Evolutionary conservation across 1,284 basidiomycete genomes (phyloP), one percentile per base, ranked within the genome.

Genomic region (Austroboletus niveus): DNA sequence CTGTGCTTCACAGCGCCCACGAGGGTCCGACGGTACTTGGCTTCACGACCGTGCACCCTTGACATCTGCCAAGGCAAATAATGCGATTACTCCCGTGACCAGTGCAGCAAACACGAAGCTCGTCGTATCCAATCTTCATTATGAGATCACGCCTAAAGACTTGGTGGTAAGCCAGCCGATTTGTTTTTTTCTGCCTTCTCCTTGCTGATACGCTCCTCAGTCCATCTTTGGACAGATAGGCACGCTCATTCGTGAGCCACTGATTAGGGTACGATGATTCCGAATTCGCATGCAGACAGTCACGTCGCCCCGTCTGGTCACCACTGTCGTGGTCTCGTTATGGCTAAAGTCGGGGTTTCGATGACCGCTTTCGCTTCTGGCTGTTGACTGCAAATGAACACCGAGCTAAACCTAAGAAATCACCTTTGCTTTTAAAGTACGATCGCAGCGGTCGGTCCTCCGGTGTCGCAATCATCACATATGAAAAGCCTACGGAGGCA

Each of bases 401-500:
- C 54, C 56, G 50, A 68, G 45, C 68, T 70, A 42, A 69, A 67
- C 61, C 45, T 67, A 63, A 58, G 41, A 60, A 63, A 59, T 59
- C 63, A 69, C 63, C 67, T 72, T 72, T 61, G 52, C 60, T 63
- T 66, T 68, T 71, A 68, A 78, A 97, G 94, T 98, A 94, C 75
- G 95, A 98, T 76, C 87, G 89, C 65, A 95, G 93, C 63, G 95
- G 95, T 60, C 89, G 95, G 66, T 97, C 95, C 45, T 85, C 82
- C 29, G 95, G 95, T 54, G 76, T 82, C 52, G 95, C 92, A 29
- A 81, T 85, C 57, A 77, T 98, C 67, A 79, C 85, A n/a, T 98
- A 87, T 73, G 85, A 91, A 68, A 88, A 84, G 4, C 67, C 81
- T 8, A 79, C 80, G 51, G 89, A 97, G 66, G 95, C 95, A 29